Evolutionary conservation across 2,329 filamentous ascomycete genomes (phyloP).

Genomic region (Venturia pyrina): DNA sequence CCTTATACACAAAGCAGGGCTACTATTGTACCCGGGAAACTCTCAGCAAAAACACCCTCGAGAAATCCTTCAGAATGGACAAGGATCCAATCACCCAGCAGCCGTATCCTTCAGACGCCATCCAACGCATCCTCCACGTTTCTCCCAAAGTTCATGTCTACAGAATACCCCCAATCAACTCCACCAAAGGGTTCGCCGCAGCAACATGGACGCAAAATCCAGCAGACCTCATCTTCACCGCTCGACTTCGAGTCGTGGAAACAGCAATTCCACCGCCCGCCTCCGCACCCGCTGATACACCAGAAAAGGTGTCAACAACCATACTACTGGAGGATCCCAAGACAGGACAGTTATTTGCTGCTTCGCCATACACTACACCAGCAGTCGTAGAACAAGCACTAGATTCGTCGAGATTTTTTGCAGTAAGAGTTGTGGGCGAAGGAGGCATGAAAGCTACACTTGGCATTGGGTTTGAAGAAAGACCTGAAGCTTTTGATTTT

Average conservation of each 20-base stretch:
- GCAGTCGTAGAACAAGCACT: slow-evolving; percentile 65
- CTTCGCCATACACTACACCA: slow-evolving; percentile 61
- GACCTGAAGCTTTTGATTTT: slow-evolving; percentile 79
- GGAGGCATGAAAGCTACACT: slow-evolving; percentile 66
- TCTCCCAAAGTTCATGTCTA: slow-evolving; percentile 71
- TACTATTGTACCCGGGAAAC: not conserved
- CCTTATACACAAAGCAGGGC: not conserved
- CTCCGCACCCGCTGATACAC: slow-evolving; percentile 23
- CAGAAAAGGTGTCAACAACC: slow-evolving; percentile 57
- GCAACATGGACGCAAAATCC: slow-evolving; percentile 62
- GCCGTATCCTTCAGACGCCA: slow-evolving; percentile 61
- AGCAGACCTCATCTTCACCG: slow-evolving; percentile 71
- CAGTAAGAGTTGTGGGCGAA: slow-evolving; percentile 67
- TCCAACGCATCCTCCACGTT: slow-evolving; percentile 77
- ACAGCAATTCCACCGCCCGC: slow-evolving; percentile 44
- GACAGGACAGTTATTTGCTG: slow-evolving; percentile 69
- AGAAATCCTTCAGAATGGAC: slow-evolving; percentile 39
- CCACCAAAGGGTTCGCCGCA: slow-evolving; percentile 70
- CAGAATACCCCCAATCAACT: slow-evolving; percentile 69
- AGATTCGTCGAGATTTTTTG: slow-evolving; percentile 78
- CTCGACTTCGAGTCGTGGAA: slow-evolving; percentile 68
- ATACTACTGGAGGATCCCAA: slow-evolving; percentile 69
- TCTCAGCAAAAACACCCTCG: not conserved
- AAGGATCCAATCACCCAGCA: slow-evolving; percentile 62
- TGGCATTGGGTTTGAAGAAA: slow-evolving; percentile 80